Base-by-base conservation (phyloP, 2,329 filamentous ascomycete species). In the Claviceps sp. region DNA sequence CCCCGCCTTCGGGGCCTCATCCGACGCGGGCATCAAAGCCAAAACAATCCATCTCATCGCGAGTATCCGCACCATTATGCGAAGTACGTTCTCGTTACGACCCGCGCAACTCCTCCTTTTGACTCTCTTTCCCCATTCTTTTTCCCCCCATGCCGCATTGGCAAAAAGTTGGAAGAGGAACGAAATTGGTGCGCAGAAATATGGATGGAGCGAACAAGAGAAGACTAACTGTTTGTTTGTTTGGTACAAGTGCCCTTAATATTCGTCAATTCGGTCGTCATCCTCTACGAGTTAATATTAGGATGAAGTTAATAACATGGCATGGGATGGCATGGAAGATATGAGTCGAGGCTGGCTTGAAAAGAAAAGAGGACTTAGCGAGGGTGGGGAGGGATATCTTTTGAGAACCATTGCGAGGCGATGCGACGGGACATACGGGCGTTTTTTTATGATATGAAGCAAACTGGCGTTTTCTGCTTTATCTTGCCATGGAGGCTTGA, bases 1-100 rank as follows among this genome's bases (percentile, higher is more conserved):
- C 59, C 84, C 87, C 1, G 82, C 83, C 42, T 95, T 95, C 66
- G 89, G 89, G 60, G 72, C 82, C 58, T 71, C 76, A 62, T 62
- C 87, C 60, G 86, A 87, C 59, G 78, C 82, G 57, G 90, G 87
- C 68, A 77, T 95, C 61, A 91, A 93, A 69, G 84, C 84, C 49
- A 93, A 93, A 68, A 76, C 90, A 43, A 84, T 96, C 61, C 89
- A 95, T 66, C 71, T 97, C 62, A 93, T 97, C 59, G 87, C 87
- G 38, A 93, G 87, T 62, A 85, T 96, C 60, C 78, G 91, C 67
- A 95, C 88, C 53, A 74, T 97, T 51, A 95, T 95, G 88, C 81
- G 91, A 73, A 89, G 90, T 96, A 61, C 50, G 66, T 61, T 52
- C 22, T 22, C 14, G 8, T 20, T 1, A 43, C 18, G 37, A 11